Evolutionary conservation across 2,329 filamentous ascomycete genomes (phyloP).

Genomic region (Plectosphaerella sp.): DNA sequence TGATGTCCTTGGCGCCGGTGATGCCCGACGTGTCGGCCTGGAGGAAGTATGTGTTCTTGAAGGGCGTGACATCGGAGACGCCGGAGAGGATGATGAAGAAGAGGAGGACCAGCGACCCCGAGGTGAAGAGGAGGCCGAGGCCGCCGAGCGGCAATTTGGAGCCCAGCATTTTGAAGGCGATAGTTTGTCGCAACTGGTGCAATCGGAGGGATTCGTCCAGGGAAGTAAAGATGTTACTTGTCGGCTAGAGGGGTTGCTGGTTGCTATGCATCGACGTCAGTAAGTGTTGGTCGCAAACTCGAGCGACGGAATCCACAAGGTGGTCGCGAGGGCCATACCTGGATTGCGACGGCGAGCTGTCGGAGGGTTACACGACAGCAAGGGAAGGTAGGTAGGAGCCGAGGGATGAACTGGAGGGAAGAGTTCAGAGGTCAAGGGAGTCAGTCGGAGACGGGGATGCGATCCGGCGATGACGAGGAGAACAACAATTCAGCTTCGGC

Average conservation of each 20-base stretch:
- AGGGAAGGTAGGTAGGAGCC: too few relatives aligned
- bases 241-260: not conserved
- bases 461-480: too few relatives aligned
- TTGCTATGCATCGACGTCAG: not conserved
- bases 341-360: too few relatives aligned
- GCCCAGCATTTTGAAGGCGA: constrained; percentile 5
- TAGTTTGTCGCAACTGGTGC: too few relatives aligned
- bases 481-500: too few relatives aligned
- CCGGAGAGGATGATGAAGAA: constrained; percentile 57
- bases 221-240: too few relatives aligned
- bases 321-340: too few relatives aligned
- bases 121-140: constrained; percentile 43
- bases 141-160: constrained; percentile 37
- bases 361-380: too few relatives aligned
- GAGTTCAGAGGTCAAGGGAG: too few relatives aligned
- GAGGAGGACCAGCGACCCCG: constrained; percentile 46
- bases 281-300: not conserved
- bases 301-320: too few relatives aligned
- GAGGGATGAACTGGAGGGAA: too few relatives aligned
- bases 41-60: constrained; percentile 82
- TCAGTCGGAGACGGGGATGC: too few relatives aligned
- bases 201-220: not conserved
- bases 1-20: constrained; percentile 57
- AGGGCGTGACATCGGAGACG: constrained; percentile 42
- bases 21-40: constrained; percentile 72